These are phyloP conservation scores for Colletotrichum lindemuthianum DNA, from an alignment of 2,329 filamentous ascomycete genomes.

Conservation along the genomic window DNA sequence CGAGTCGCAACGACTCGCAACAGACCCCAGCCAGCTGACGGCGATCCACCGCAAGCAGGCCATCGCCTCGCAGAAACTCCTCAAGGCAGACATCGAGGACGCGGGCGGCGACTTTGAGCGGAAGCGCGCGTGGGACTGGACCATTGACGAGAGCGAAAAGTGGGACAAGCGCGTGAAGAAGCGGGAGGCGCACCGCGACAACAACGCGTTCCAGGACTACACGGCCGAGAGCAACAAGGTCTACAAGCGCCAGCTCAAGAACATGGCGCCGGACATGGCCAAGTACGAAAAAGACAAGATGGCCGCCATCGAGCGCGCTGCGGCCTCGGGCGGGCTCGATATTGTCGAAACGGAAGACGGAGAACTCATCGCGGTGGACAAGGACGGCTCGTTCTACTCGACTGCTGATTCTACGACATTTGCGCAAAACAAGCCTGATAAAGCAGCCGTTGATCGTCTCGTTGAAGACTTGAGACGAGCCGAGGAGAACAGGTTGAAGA, in stretches of 20 bases:
- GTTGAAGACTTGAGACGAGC: conserved; percentile 89
- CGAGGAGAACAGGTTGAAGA: conserved; percentile 87
- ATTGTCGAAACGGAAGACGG: conserved; percentile 96
- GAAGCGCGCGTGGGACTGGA: conserved; percentile 99
- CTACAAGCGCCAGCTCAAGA: conserved; percentile 89
- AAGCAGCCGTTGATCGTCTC: conserved; percentile 86
- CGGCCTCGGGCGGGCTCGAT: conserved; percentile 84
- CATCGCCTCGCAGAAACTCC: conserved; percentile 88
- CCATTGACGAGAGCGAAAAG: conserved; percentile 88
- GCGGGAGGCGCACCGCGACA: conserved; percentile 82
- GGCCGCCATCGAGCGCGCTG: conserved; percentile 84
- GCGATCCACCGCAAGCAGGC: conserved; percentile 87
- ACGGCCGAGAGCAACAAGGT: conserved; percentile 87
- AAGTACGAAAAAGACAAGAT: conserved; percentile 90
- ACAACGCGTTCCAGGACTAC: conserved; percentile 92
- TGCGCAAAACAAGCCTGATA: conserved; percentile 85
- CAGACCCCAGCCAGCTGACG: conserved; percentile 80
- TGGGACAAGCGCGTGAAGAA: conserved; percentile 94
- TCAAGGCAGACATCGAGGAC: conserved; percentile 90
- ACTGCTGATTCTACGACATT: conserved; percentile 86
- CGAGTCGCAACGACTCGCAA: conserved; percentile 82
- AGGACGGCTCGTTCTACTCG: conserved; percentile 89
- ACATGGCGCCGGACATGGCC: conserved; percentile 80
- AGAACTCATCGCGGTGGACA: conserved; percentile 93
- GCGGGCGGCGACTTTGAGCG: conserved; percentile 93